These are phyloP conservation scores for Medicago ruthenica DNA, from an alignment of 306 rosid genomes.

Conservation along the genomic window DNA sequence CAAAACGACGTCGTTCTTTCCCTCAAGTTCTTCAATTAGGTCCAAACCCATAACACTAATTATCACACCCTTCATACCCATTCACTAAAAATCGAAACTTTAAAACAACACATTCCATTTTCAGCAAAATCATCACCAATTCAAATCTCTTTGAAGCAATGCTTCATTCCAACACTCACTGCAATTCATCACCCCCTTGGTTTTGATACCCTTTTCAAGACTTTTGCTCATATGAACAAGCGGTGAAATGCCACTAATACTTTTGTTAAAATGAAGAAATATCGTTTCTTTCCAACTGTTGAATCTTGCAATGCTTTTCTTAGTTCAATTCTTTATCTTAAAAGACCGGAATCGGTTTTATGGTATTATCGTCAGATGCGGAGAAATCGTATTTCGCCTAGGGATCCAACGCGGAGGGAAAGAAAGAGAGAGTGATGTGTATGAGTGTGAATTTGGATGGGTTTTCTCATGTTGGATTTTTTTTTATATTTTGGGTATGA, in stretches of 20 bases:
- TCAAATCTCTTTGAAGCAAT: constrained; percentile 64
- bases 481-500: too few species aligned
- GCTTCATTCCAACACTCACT: constrained; percentile 57
- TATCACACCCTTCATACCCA: constrained; percentile 63
- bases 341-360: constrained; percentile 62
- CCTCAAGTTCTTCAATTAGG: constrained; percentile 77
- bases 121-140: constrained; percentile 35
- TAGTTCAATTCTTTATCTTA: constrained; percentile 65
- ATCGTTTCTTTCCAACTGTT: constrained; percentile 71
- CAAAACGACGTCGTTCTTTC: constrained; percentile 68
- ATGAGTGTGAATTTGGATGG: too few species aligned
- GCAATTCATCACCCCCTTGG: constrained; percentile 72
- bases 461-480: too few species aligned
- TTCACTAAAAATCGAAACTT: constrained; percentile 64
- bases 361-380: constrained; percentile 61
- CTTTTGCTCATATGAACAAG: constrained; percentile 72
- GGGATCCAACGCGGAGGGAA: too few species aligned
- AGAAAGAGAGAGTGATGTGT: too few species aligned
- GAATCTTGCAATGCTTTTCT: constrained; percentile 80
- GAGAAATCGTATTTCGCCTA: constrained; percentile 54
- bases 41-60: constrained; percentile 52
- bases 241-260: constrained; percentile 63
- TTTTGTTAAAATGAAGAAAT: constrained; percentile 68
- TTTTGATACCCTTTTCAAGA: constrained; percentile 80
- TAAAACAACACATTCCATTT: constrained; percentile 60